Conservation (phyloP, 1,284 basidiomycete species). For the Ganoderma sp. region DNA sequence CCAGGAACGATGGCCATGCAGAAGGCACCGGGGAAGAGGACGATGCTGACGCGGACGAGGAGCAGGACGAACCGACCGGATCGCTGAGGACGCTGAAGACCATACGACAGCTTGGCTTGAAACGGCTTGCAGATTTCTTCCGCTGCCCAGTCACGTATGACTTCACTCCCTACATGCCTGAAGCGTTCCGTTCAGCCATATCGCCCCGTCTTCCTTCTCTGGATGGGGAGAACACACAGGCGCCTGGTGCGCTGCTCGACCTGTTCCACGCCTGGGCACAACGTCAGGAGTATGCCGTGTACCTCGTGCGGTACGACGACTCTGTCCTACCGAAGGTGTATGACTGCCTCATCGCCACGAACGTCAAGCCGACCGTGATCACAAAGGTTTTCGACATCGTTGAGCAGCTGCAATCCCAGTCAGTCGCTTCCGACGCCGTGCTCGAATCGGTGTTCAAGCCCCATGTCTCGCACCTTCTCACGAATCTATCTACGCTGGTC, state of each 20-base stretch:
- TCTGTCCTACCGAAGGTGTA: conserved; percentile 80
- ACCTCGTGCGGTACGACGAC: conserved; percentile 75
- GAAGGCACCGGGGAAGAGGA: conserved; percentile 46
- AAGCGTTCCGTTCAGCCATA: conserved; percentile 77
- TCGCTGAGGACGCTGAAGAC: conserved; percentile 57
- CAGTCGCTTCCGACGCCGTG: conserved; percentile 56
- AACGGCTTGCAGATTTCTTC: conserved; percentile 91
- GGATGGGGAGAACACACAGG: conserved; percentile 89
- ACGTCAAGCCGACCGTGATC: conserved; percentile 88
- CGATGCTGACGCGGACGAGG: conserved; percentile 46
- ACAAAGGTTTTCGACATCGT: conserved; percentile 87
- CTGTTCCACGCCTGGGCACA: conserved; percentile 84
- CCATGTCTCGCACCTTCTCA: conserved; percentile 78
- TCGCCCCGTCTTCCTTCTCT: conserved; percentile 81
- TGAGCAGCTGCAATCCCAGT: conserved; percentile 71
- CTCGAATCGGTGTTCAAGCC: conserved; percentile 72
- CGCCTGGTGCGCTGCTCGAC: conserved; percentile 89
- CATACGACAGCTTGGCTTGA: conserved; percentile 84
- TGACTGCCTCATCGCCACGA: conserved; percentile 79
- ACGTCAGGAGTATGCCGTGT: conserved; percentile 60
- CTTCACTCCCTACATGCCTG: conserved; percentile 73
- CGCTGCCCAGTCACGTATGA: conserved; percentile 73
- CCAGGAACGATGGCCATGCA: conserved; percentile 27
- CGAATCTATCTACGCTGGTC: conserved; percentile 76
- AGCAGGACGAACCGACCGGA: conserved; percentile 37